phyloP scores from a whole-genome alignment of 2,329 filamentous ascomycete species.

The Conoideocrella luteorostrata region DNA sequence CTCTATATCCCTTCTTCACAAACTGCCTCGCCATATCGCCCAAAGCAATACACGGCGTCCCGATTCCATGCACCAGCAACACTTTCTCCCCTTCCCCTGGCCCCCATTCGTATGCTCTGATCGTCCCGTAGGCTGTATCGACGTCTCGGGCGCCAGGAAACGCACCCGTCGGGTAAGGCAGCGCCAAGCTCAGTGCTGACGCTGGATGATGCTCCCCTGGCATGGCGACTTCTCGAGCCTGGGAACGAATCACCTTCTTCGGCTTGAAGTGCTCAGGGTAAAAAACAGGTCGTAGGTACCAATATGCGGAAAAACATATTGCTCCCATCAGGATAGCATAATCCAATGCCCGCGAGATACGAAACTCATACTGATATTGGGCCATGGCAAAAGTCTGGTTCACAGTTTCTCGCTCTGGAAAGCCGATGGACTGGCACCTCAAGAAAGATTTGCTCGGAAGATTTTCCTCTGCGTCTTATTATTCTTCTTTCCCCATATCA shows the following conservation, averaged over 20 bases:
- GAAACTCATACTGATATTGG: slow-evolving; percentile 6
- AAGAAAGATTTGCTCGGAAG: background rate
- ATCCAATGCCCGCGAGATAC: slow-evolving; percentile 3
- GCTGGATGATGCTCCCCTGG: too few species aligned
- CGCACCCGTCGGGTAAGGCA: slow-evolving; percentile 63
- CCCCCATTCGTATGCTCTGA: slow-evolving; percentile 76
- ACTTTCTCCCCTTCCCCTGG: slow-evolving; percentile 65
- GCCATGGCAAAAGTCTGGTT: slow-evolving; percentile 5
- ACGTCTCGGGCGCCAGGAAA: slow-evolving; percentile 67
- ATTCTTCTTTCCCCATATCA: too few species aligned
- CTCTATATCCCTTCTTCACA: slow-evolving; percentile 60
- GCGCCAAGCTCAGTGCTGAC: slow-evolving; percentile 5
- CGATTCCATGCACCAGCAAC: slow-evolving; percentile 74
- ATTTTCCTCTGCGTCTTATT: too few species aligned
- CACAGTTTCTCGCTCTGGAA: background rate
- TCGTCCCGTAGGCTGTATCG: slow-evolving; percentile 60
- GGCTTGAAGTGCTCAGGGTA: slow-evolving; percentile 9
- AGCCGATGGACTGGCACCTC: background rate
- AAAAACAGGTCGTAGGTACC: slow-evolving; percentile 21
- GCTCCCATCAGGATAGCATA: slow-evolving; percentile 14
- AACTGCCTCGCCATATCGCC: slow-evolving; percentile 60
- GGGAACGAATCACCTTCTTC: background rate
- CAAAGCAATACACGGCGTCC: slow-evolving; percentile 66
- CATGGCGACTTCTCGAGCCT: slow-evolving; percentile 5
- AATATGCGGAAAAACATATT: slow-evolving; percentile 30